A percentile compares a stretch with the other conserved stretches of the same genome.
These are phyloP conservation scores for Arxiozyma heterogenica DNA, from an alignment of 1,139 yeast species.

Conservation along the genomic window DNA sequence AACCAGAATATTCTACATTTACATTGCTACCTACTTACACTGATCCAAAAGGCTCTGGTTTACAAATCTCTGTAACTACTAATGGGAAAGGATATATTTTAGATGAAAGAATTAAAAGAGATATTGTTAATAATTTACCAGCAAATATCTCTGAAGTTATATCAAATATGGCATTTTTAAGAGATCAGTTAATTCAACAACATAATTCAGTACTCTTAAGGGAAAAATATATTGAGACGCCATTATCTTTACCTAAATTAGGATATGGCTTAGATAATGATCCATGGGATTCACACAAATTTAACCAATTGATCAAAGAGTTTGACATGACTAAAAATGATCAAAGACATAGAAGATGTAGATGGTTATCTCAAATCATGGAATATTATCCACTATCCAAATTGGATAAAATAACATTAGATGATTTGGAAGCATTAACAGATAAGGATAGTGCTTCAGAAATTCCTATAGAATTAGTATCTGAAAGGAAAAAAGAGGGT, in stretches of 20 bases:
- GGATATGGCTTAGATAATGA: slow-evolving; percentile 64
- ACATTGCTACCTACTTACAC: slow-evolving; percentile 62
- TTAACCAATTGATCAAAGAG: slow-evolving; percentile 57
- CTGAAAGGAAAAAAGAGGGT: slow-evolving; percentile 33
- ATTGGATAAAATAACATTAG: slow-evolving; percentile 36
- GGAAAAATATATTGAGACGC: slow-evolving; percentile 13
- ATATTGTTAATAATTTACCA: slow-evolving; percentile 59
- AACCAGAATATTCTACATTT: slow-evolving; percentile 64
- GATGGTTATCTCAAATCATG: slow-evolving; percentile 86
- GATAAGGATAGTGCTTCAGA: background rate
- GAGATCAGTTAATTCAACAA: slow-evolving; percentile 47
- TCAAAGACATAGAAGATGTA: slow-evolving; percentile 50
- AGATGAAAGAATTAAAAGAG: slow-evolving; percentile 73
- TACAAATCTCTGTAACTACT: slow-evolving; percentile 80
- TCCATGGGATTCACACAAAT: slow-evolving; percentile 46
- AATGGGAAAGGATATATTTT: slow-evolving; percentile 85
- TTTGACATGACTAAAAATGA: slow-evolving; percentile 46
- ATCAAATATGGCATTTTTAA: slow-evolving; percentile 55
- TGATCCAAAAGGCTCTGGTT: slow-evolving; percentile 49
- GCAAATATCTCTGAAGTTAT: slow-evolving; percentile 61
- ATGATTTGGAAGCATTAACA: slow-evolving; percentile 14
- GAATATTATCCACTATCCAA: slow-evolving; percentile 77
- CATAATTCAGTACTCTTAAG: slow-evolving; percentile 32
- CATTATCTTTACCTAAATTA: slow-evolving; percentile 14
- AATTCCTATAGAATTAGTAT: background rate